Base-by-base conservation (phyloP, 108 stramenopile genomes). In the Pseudonitzschia multiseries region DNA sequence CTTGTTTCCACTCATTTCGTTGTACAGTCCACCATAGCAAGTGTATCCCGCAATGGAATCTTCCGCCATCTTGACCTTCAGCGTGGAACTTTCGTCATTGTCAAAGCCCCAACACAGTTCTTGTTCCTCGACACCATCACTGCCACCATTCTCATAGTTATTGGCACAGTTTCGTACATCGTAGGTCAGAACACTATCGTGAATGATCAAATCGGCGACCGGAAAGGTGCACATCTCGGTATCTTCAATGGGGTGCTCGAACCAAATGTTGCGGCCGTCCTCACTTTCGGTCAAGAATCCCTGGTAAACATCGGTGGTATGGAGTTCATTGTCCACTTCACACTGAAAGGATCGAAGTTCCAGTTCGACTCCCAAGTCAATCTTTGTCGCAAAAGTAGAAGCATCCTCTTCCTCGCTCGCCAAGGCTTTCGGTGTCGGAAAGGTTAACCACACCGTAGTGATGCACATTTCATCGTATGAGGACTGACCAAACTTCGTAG, bases 391-490 rank as follows among this genome's bases (percentile, higher is more conserved):
- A 22, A 56, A 2, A 20, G 10, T n/a, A n/a, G n/a, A n/a, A 24
- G 54, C 2, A 0, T 56, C 54, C 21, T 56, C 54, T 9, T 20
- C 61, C 9, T 3, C 18, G 31, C 20, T n/a, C 12, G 5, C 4
- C n/a, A 40, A 18, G 15, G 31, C 1, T 18, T 18, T 3, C 6
- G 61, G 61, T 9, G 61, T 62, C 15, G 27, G 14, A 40, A 62
- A 62, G 14, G 33, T 62, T 3, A 62, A 13, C 27, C 12, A 40
- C 17, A 62, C 61, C 12, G 8, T 29, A 20, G 15, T n/a, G n/a
- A 62, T 36, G 20, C 61, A 62, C 61, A 62, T 62, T 62, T 62
- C 61, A 17, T 62, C 33, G 36, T 62, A 62, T 21, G 61, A 36
- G 8, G 61, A 62, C 6, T 15, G 0, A 33, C 61, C 61, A 62